phyloP scores from a whole-genome alignment of 1,284 basidiomycete species.

The Coniferiporia sulphurascens region DNA sequence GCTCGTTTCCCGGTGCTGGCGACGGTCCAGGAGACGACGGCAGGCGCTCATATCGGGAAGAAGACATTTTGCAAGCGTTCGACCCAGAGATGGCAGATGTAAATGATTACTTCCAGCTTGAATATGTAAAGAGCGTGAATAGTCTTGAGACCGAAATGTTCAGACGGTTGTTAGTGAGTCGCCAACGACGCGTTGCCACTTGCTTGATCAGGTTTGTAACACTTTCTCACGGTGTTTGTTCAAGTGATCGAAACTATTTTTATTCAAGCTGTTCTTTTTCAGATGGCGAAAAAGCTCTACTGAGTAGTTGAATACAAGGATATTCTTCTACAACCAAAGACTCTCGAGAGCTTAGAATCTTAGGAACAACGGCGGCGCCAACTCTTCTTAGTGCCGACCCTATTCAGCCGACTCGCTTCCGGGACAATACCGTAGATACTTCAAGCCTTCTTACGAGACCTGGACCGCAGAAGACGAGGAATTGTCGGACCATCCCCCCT shows the following conservation, averaged over 20 bases:
- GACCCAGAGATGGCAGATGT: not conserved
- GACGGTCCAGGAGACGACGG: constrained; percentile 3
- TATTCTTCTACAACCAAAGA: too few species aligned
- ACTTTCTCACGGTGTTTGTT: not conserved
- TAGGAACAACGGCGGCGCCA: too few species aligned
- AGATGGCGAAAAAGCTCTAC: too few species aligned
- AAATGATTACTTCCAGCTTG: not conserved
- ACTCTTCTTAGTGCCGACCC: too few species aligned
- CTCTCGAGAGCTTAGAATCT: too few species aligned
- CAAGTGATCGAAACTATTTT: not conserved
- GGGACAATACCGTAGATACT: too few species aligned
- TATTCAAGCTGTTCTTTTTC: too few species aligned
- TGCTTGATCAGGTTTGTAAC: not conserved
- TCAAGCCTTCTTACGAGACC: too few species aligned
- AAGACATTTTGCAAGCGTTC: not conserved
- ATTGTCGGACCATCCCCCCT: too few species aligned
- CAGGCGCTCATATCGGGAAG: constrained; percentile 16
- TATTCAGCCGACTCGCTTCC: too few species aligned
- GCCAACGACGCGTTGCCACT: not conserved
- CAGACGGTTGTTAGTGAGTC: not conserved
- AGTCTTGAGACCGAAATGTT: not conserved
- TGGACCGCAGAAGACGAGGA: too few species aligned
- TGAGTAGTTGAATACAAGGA: too few species aligned
- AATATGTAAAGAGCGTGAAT: not conserved
- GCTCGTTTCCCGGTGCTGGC: not conserved